Evolutionary conservation across 192 early-diverging fungal species (phyloP).

Genomic region (Umbelopsis sp.): DNA sequence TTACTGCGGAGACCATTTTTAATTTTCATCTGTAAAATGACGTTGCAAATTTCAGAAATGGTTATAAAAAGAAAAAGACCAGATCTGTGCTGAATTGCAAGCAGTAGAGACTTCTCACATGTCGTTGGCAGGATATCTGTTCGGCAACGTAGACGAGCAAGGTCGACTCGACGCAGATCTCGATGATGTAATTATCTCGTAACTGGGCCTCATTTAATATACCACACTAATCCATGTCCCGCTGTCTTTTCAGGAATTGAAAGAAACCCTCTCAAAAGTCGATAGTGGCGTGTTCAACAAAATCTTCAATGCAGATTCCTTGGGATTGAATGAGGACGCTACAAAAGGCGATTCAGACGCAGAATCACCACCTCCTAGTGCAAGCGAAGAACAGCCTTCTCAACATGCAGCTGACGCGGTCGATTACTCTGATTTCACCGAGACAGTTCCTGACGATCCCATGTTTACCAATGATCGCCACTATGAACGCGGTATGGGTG

Average conservation of each 20-base stretch:
- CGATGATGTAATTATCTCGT: conserved; percentile 20
- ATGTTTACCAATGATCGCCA: conserved; percentile 50
- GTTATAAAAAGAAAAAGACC: background rate
- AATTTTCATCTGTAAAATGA: background rate
- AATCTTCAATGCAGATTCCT: conserved; percentile 49
- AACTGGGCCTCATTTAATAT: background rate
- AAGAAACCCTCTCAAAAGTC: conserved; percentile 52
- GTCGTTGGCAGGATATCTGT: conserved; percentile 77
- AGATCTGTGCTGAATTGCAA: background rate
- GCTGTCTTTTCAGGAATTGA: conserved; percentile 47
- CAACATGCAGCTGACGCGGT: conserved; percentile 65
- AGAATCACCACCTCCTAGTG: conserved; percentile 35
- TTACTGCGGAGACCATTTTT: background rate
- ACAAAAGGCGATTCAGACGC: conserved; percentile 45
- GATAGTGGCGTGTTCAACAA: conserved; percentile 53
- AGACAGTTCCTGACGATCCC: conserved; percentile 70
- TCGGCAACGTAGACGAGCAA: conserved; percentile 89
- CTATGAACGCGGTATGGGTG: conserved; percentile 42
- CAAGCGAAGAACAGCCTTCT: conserved; percentile 48
- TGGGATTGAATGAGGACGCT: conserved; percentile 54
- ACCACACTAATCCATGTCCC: background rate
- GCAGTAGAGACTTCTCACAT: conserved; percentile 34
- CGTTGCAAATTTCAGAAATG: background rate
- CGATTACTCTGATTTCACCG: conserved; percentile 84
- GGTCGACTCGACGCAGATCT: conserved; percentile 66